These are phyloP conservation scores for Leccinum variicolor DNA, from an alignment of 768 basidiomycete species.

Conservation along the genomic window DNA sequence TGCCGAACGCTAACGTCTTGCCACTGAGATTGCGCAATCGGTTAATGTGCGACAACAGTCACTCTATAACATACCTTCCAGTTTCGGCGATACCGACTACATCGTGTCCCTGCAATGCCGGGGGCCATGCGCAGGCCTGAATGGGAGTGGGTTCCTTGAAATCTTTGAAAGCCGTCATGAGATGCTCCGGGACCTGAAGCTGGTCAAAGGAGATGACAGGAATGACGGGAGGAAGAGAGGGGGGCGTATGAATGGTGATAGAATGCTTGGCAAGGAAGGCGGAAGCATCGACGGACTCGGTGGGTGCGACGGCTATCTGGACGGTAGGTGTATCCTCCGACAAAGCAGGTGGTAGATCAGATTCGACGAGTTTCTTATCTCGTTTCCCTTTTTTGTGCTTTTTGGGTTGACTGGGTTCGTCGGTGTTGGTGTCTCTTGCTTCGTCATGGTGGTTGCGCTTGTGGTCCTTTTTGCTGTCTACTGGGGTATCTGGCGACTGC, in stretches of 20 bases:
- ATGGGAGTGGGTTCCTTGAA: constrained; percentile 94
- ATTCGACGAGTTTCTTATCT: constrained; percentile 5
- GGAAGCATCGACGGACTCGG: constrained; percentile 39
- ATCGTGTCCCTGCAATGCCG: constrained; percentile 75
- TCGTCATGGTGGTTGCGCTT: constrained; percentile 23
- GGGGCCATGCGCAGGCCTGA: constrained; percentile 94
- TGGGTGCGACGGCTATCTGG: constrained; percentile 11
- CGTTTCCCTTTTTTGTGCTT: constrained; percentile 28
- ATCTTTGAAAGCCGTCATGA: constrained; percentile 58
- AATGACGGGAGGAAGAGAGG: constrained; percentile 41
- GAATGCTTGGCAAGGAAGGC: constrained; percentile 70
- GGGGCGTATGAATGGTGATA: constrained; percentile 65
- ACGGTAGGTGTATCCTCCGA: constrained; percentile 16
- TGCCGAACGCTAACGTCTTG: constrained; percentile 94
- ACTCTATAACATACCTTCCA: constrained; percentile 54
- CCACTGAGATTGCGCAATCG: constrained; percentile 48
- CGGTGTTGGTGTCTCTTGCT: not conserved
- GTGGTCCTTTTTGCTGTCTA: constrained; percentile 18
- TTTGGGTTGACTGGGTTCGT: constrained; percentile 15
- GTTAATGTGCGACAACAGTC: not conserved
- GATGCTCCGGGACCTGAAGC: constrained; percentile 59
- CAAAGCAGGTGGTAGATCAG: constrained; percentile 1
- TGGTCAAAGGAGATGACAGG: constrained; percentile 77
- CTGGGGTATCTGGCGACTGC: constrained; percentile 1
- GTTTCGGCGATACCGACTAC: constrained; percentile 97